Evolutionary conservation across 106 monocot genomes (phyloP).

Genomic region (Dendrobium nobile): DNA sequence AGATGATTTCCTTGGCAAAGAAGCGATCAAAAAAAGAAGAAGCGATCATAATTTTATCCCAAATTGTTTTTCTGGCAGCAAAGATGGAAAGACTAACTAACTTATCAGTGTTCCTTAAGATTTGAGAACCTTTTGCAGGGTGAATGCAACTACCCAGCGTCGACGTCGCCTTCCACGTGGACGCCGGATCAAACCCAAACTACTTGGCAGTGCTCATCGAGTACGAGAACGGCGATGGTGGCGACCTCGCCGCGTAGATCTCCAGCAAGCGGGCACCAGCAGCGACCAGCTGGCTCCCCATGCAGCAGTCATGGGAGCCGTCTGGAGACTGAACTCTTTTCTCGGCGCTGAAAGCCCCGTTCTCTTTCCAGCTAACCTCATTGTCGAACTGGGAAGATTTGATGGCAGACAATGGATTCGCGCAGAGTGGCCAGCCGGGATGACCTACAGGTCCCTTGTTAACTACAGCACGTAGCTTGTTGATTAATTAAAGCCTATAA

Average conservation of each 20-base stretch:
- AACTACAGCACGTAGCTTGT: slow-evolving; percentile 12
- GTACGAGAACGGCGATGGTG: slow-evolving; percentile 41
- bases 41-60: no score
- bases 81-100: no score
- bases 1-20: no score
- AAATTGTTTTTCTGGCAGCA: not conserved
- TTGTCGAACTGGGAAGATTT: slow-evolving; percentile 17
- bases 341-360: slow-evolving; percentile 21
- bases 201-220: slow-evolving; percentile 42
- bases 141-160: slow-evolving; percentile 33
- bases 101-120: no score
- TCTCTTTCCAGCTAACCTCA: slow-evolving; percentile 29
- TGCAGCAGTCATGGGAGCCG: slow-evolving; percentile 47
- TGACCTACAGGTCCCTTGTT: slow-evolving; percentile 34
- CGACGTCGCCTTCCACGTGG: slow-evolving; percentile 36
- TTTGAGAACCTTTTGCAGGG: slow-evolving; percentile 8
- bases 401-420: slow-evolving; percentile 36
- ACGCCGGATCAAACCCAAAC: slow-evolving; percentile 35
- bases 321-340: slow-evolving; percentile 35
- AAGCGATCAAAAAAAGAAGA: no score
- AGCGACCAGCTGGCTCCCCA: slow-evolving; percentile 21
- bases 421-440: slow-evolving; percentile 26
- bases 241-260: slow-evolving; percentile 31
- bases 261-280: not conserved
- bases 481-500: no score